These are phyloP conservation scores for Microcyclosporella mali DNA, from an alignment of 2,329 filamentous ascomycete species.

Conservation along the genomic window DNA sequence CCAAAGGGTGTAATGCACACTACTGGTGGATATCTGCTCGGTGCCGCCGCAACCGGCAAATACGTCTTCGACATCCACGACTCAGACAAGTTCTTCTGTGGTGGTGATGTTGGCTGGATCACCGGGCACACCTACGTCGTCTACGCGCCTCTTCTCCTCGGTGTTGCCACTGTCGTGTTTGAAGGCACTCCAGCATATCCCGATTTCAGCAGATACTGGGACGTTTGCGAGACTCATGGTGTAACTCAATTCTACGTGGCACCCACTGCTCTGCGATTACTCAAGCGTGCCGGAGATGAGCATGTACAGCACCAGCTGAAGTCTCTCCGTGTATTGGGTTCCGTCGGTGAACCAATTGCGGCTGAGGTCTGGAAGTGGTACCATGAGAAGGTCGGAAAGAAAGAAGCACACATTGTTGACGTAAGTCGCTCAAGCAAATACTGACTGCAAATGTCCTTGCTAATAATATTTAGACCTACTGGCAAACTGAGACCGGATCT, in stretches of 20 bases:
- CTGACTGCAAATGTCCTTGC: slow-evolving; percentile 1
- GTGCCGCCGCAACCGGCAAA: slow-evolving; percentile 88
- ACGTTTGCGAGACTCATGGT: slow-evolving; percentile 89
- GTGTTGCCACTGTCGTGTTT: slow-evolving; percentile 91
- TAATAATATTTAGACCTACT: slow-evolving; percentile 69
- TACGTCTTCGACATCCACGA: slow-evolving; percentile 98
- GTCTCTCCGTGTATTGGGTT: slow-evolving; percentile 81
- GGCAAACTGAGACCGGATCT: slow-evolving; percentile 98
- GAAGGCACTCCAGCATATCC: slow-evolving; percentile 97
- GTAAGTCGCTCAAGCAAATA: slow-evolving; percentile 52
- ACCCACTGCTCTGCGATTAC: slow-evolving; percentile 81
- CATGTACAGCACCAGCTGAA: slow-evolving; percentile 87
- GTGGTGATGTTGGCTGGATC: slow-evolving; percentile 98
- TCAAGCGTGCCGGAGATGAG: slow-evolving; percentile 93
- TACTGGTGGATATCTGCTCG: slow-evolving; percentile 89
- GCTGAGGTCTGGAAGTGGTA: slow-evolving; percentile 99
- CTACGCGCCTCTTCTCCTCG: slow-evolving; percentile 87
- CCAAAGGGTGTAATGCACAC: slow-evolving; percentile 99
- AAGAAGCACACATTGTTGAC: slow-evolving; percentile 88
- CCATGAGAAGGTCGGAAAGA: slow-evolving; percentile 87
- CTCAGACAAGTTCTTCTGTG: slow-evolving; percentile 91
- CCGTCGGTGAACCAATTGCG: slow-evolving; percentile 94
- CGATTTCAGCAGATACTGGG: slow-evolving; percentile 98
- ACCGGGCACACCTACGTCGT: slow-evolving; percentile 98
- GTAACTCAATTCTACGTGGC: slow-evolving; percentile 99